Base-by-base conservation (phyloP, 305 asterid species). In the Caryopteris hybrid region DNA sequence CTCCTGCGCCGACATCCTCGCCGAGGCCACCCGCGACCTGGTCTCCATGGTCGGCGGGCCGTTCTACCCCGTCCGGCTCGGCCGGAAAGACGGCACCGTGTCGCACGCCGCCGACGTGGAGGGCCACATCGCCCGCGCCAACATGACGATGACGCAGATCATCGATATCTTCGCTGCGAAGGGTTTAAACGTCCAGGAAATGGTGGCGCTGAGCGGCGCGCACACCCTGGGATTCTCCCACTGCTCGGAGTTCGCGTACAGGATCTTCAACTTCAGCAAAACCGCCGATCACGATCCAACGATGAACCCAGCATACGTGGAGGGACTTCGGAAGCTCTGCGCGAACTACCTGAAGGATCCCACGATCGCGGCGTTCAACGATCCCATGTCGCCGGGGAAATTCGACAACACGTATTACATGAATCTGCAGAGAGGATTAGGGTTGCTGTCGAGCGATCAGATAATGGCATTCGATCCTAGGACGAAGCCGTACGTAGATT, bases 191-290 rank as follows among this genome's bases (percentile, higher is more conserved):
- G 61, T 82, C 5, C 78, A 76, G 63, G 98, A 92, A 46, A 85
- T 90, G 93, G 98, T 92, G 10, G 84, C 96, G 2, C 77, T 92
- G 36, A 13, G 80, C 16, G 96, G 97, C 3, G 96, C 97, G 3
- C 98, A 90, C 77, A 92, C 97, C 1, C 74, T 92, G 14, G 97
- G 98, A 0, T 90, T 92, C 73, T 74, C 98, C 3, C 97, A 92
- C 67, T 88, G 96, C 74, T 64, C 87, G 0, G 85, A 88, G 22
- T 92, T 92, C 69, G 79, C 90, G 1, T 0, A 81, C 50, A 47
- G 98, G 27, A 68, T 92, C 72, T 89, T 71, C 78, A 76, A 81
- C 0, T 82, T 66, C 81, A 81, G 84, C 72, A 48, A 53, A 3
- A 68, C 68, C 0, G 55, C 77, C 0, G 74, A 71, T 4, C 23